Base-by-base conservation (phyloP, 2,329 filamentous ascomycete genomes). In the Tolypocladium sp. region DNA sequence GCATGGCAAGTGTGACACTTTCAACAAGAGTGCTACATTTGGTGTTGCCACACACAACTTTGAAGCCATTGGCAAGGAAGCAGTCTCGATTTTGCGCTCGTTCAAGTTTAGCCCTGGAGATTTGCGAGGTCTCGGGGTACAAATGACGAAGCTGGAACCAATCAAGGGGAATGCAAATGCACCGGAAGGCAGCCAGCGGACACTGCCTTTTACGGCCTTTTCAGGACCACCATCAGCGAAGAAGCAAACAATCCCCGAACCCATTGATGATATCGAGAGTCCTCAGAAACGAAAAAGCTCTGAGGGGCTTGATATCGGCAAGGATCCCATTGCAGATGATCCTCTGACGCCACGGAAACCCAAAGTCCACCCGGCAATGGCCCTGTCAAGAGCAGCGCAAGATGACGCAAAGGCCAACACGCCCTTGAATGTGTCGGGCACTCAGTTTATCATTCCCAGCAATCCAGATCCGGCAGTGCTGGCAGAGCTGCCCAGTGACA, bases 1-100 rank as follows among this genome's bases (percentile, higher is more conserved):
- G 0, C 94, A 97, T 73, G 94, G 94, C 1, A 93, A 92, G 73
- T 99, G 94, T 68, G 94, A 99, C 69, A 90, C 86, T 0, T 95
- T 92, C 77, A 97, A 91, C 77, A 97, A 95, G 72, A 96, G 91
- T 66, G 73, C 88, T 10, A 71, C 86, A 2, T 87, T 99, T 61
- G 92, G 93, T 1, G 85, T 97, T 20, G 86, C 92, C 4, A 97
- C 93, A 0, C 89, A 95, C 69, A 82, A 85, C 57, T 81, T 83
- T 35, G 84, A 88, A 35, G 72, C 83, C 1, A 81, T 97, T 44
- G 86, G 86, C 0, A 92, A 89, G 68, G 92, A 97, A 72, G 90
- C 92, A 0, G 79, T 96, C n/a, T 87, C 88, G 0, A 89, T 97
- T 57, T 75, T 99, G 58, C 87, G 89, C 58, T 87, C 88, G 2